Evolutionary conservation across 202 grass and related monocot genomes (phyloP), one percentile per base, ranked within the genome.

Genomic region (Dendrocalamus latiflorus): DNA sequence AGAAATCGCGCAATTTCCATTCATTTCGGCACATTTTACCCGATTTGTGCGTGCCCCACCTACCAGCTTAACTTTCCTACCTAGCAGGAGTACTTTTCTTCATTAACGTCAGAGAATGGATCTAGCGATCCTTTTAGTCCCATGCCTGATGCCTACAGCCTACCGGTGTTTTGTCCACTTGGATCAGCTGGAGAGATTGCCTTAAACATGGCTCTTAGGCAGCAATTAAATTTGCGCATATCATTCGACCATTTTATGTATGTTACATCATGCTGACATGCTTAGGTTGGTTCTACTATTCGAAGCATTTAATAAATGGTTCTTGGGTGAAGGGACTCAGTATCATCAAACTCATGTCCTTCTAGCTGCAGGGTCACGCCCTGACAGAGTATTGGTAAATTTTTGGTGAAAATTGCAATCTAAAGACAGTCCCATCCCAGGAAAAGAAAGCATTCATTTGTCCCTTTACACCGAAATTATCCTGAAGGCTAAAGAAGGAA

Each of bases 91-190:
- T 49, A 61, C 14, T 43, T 37, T 60, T 28, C 16, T 20, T 39
- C 71, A 75, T 80, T 58, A 65, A 86, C 58, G 44, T 48, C 10
- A 1, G 60, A 43, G 77, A 81, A 39, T 75, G 61, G 44, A 30
- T 50, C 30, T 58, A 17, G n/a, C 54, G 15, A 47, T 68, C 39
- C 28, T 4, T 76, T 33, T 36, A 45, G 82, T 16, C 18, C 26
- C 72, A 65, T 58, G 41, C 15, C n/a, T 75, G 41, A 75, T 81
- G 84, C 62, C 45, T 67, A 57, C 84, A 54, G 18, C 47, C 37
- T 65, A 80, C 76, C 70, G 21, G 30, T 75, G 62, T 81, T n/a
- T 68, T 49, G 42, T 72, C 63, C 78, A 74, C 77, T 71, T 74
- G 49, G 54, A 74, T 74, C 9, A 33, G 24, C 57, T 22, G 37